Evolutionary conservation across 2,329 filamentous ascomycete species (phyloP).

Genomic region (Diplodia corticola): DNA sequence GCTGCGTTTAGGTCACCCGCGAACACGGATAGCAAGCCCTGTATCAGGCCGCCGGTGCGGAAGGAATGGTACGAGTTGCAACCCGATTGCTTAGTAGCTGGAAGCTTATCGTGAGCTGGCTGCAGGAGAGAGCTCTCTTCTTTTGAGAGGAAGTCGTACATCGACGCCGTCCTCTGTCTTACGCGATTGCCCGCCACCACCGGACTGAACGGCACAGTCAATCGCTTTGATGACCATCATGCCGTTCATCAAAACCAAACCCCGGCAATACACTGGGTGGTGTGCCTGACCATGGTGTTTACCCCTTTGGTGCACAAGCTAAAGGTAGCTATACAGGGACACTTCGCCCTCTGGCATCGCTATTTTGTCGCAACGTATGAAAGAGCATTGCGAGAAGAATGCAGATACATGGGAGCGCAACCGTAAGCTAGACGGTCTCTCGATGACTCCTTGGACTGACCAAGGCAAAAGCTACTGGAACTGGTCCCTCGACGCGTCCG

Average conservation of each 20-base stretch:
- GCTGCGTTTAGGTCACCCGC: conserved; percentile 24
- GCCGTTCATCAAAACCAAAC: conserved; percentile 31
- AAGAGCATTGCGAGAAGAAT: conserved; percentile 43
- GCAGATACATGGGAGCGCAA: conserved; percentile 44
- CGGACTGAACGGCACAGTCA: conserved; percentile 25
- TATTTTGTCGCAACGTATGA: conserved; percentile 47
- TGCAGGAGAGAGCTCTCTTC: conserved; percentile 29
- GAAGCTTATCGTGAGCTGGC: background rate
- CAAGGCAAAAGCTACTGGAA: conserved; percentile 1
- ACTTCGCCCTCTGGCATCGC: conserved; percentile 44
- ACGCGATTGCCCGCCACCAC: conserved; percentile 26
- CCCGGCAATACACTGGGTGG: conserved; percentile 31
- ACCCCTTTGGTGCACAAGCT: background rate
- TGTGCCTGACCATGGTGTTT: background rate
- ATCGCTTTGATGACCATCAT: conserved; percentile 32
- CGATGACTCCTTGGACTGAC: background rate
- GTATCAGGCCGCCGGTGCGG: conserved; percentile 26
- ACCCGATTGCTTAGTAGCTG: background rate
- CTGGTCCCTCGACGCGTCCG: background rate
- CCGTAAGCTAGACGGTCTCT: conserved; percentile 46
- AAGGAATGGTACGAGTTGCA: conserved; percentile 27
- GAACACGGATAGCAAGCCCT: background rate
- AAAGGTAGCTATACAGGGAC: conserved; percentile 28
- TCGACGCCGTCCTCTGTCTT: conserved; percentile 32
- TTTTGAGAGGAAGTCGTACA: conserved; percentile 28